Conservation (phyloP, 139 green algal species). For the Yamagishiella unicocca region DNA sequence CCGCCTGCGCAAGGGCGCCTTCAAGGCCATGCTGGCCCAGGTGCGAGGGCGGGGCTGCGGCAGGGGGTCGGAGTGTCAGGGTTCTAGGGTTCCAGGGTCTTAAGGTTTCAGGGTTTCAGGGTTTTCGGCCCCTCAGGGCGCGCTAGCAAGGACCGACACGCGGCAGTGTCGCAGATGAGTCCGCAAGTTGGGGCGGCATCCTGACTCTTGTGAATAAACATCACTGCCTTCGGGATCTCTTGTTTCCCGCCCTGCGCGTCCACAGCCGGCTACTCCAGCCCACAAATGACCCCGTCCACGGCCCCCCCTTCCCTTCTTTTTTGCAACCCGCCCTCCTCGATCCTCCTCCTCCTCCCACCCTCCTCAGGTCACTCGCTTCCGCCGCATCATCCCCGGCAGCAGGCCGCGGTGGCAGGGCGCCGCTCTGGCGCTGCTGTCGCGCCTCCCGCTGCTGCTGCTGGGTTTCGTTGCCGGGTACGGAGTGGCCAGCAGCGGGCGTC, state of each 20-base stretch:
- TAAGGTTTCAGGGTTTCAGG: too few relatives aligned
- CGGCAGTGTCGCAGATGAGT: neutral
- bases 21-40: constrained; percentile 38
- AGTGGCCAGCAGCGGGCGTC: neutral
- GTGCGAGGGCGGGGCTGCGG: neutral
- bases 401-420: neutral
- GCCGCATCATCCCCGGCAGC: constrained; percentile 20
- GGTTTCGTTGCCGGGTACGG: constrained; percentile 1
- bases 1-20: constrained; percentile 33
- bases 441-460: neutral
- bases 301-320: neutral
- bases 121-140: too few relatives aligned
- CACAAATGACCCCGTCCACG: neutral
- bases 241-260: too few relatives aligned
- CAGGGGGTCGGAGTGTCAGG: neutral
- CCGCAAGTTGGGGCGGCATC: neutral
- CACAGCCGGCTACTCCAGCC: neutral
- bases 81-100: too few relatives aligned
- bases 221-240: neutral
- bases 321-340: neutral
- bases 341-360: neutral
- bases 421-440: neutral
- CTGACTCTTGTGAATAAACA: neutral
- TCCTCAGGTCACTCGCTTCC: constrained; percentile 27
- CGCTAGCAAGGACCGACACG: too few relatives aligned